Conservation (phyloP, 768 basidiomycete genomes). For the Russula brevipes region DNA sequence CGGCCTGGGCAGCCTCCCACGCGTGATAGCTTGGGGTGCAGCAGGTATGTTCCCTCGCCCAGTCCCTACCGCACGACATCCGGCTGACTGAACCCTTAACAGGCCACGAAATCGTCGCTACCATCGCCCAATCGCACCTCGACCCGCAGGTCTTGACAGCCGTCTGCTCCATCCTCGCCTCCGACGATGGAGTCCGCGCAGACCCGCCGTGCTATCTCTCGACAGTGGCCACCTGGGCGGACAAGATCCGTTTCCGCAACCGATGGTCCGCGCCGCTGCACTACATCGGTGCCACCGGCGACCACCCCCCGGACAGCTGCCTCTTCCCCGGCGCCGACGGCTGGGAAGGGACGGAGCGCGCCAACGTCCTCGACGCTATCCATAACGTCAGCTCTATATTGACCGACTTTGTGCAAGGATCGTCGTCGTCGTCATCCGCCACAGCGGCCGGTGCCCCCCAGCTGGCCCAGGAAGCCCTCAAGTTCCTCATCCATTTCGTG, state of each 20-base stretch:
- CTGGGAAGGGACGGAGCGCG: slow-evolving; percentile 53
- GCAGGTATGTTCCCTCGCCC: neutral
- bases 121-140: slow-evolving; percentile 89
- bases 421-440: slow-evolving; percentile 30
- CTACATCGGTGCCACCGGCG: slow-evolving; percentile 68
- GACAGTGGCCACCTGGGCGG: slow-evolving; percentile 85
- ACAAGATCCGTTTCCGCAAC: slow-evolving; percentile 47
- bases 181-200: slow-evolving; percentile 30
- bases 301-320: slow-evolving; percentile 74
- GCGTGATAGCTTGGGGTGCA: slow-evolving; percentile 17
- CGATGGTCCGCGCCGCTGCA: slow-evolving; percentile 72
- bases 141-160: slow-evolving; percentile 62
- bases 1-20: neutral
- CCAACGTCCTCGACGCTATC: slow-evolving; percentile 75
- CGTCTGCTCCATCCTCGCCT: slow-evolving; percentile 67
- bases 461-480: slow-evolving; percentile 71
- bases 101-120: slow-evolving; percentile 92
- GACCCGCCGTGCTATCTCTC: slow-evolving; percentile 67
- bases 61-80: neutral
- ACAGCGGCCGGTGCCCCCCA: slow-evolving; percentile 28
- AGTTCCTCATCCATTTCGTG: slow-evolving; percentile 89
- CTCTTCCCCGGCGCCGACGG: slow-evolving; percentile 69
- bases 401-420: slow-evolving; percentile 40
- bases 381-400: slow-evolving; percentile 69
- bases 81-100: neutral